Evolutionary conservation across 345 rosid species (phyloP).

Genomic region (Reutealis trisperma): DNA sequence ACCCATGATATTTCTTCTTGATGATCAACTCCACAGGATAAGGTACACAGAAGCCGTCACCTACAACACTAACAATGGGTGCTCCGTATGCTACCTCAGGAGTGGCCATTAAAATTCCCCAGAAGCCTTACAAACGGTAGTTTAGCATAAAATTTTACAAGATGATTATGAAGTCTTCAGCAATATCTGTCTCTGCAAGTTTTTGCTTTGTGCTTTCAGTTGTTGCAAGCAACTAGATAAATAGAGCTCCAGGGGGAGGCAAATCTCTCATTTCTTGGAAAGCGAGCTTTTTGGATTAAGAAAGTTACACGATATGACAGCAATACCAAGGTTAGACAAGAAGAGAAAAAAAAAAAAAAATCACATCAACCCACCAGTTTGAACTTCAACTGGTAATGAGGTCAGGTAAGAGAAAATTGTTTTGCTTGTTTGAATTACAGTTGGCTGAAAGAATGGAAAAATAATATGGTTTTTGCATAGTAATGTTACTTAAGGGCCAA

Average conservation of each 20-base stretch:
- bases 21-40: conserved; percentile 45
- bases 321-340: not conserved
- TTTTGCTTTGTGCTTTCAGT: not conserved
- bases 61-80: conserved; percentile 39
- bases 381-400: not conserved
- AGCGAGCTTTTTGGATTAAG: not conserved
- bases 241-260: not conserved
- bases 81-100: not conserved
- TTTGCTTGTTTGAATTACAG: not conserved
- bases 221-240: not conserved
- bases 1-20: conserved; percentile 32
- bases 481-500: not conserved
- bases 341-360: no score
- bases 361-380: not conserved
- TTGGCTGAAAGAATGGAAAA: no score
- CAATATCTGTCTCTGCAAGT: not conserved
- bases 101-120: not conserved
- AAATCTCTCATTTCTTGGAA: not conserved
- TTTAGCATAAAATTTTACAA: not conserved
- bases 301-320: not conserved
- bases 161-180: not conserved
- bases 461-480: no score
- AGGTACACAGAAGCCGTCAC: conserved; percentile 48
- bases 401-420: not conserved
- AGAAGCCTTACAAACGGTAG: not conserved